Conservation (phyloP, 371 early-diverging fungal genomes). For the Mucor irregularis region DNA sequence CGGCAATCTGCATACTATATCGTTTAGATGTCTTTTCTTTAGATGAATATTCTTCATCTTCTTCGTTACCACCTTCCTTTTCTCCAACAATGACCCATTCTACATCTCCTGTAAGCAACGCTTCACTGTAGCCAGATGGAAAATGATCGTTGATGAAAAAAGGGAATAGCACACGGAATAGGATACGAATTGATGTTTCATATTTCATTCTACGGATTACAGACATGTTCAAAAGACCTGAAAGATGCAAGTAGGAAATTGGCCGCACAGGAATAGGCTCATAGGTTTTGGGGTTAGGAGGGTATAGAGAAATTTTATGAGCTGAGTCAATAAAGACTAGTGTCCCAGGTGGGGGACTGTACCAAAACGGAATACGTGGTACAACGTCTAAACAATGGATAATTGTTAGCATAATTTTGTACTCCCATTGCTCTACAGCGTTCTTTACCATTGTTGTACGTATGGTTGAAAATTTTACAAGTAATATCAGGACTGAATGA, state of each 20-base stretch:
- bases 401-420: not conserved
- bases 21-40: too few relatives aligned
- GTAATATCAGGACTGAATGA: constrained; percentile 44
- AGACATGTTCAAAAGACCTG: constrained; percentile 47
- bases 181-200: constrained; percentile 48
- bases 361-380: constrained; percentile 50
- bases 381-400: constrained; percentile 38
- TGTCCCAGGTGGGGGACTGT: constrained; percentile 56
- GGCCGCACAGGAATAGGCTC: constrained; percentile 48
- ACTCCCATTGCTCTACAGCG: not conserved
- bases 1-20: constrained; percentile 3
- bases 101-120: constrained; percentile 40
- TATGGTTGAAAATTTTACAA: constrained; percentile 60
- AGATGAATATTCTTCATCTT: not conserved
- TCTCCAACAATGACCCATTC: constrained; percentile 45
- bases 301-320: constrained; percentile 37
- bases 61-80: constrained; percentile 23
- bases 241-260: constrained; percentile 58
- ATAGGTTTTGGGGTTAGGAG: constrained; percentile 14
- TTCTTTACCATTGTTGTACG: constrained; percentile 52
- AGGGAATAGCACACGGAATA: constrained; percentile 51
- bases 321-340: constrained; percentile 55
- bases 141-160: constrained; percentile 64
- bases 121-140: constrained; percentile 52
- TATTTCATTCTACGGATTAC: constrained; percentile 48